Percentiles rank a stretch among this genome's conserved stretches.
phyloP scores from a whole-genome alignment of 2,329 filamentous ascomycete genomes.

The Tricladium varicosporioides region DNA sequence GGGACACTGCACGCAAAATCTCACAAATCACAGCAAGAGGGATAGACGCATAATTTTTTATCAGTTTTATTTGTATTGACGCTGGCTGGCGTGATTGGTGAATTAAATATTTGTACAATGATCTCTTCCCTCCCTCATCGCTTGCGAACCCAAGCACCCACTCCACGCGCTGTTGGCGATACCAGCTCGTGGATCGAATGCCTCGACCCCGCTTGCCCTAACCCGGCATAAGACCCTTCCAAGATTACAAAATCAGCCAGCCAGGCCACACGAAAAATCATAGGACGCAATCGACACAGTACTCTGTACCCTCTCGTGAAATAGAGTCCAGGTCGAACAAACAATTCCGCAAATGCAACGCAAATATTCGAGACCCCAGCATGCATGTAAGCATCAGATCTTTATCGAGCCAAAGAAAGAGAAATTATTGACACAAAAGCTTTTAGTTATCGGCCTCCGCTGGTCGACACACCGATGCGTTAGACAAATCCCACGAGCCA shows the following conservation, averaged over 20 bases:
- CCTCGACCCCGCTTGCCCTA: conserved; percentile 5
- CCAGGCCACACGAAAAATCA: conserved; percentile 25
- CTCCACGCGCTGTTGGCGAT: conserved; percentile 22
- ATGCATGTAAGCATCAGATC: conserved; percentile 14
- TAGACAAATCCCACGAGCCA: conserved; percentile 29
- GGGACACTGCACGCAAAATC: no score
- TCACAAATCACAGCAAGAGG: background rate
- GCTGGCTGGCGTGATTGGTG: conserved; percentile 31
- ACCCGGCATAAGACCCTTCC: conserved; percentile 13
- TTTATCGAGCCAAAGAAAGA: conserved; percentile 19
- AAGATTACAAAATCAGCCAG: conserved; percentile 34
- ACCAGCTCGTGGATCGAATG: conserved; percentile 14
- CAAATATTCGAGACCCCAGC: conserved; percentile 10
- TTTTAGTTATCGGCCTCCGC: conserved; percentile 29
- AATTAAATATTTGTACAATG: conserved; percentile 36
- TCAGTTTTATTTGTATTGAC: conserved; percentile 25
- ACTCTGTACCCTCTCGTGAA: conserved; percentile 14
- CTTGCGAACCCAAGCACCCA: conserved; percentile 11
- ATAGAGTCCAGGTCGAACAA: conserved; percentile 15
- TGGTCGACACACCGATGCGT: conserved; percentile 20
- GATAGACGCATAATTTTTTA: conserved; percentile 4
- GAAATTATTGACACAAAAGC: conserved; percentile 33
- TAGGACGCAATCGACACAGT: conserved; percentile 9
- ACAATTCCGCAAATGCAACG: conserved; percentile 25
- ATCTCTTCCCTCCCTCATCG: conserved; percentile 15